These are phyloP conservation scores for Thraustotheca clavata DNA, from an alignment of 352 stramenopile genomes.

Conservation along the genomic window DNA sequence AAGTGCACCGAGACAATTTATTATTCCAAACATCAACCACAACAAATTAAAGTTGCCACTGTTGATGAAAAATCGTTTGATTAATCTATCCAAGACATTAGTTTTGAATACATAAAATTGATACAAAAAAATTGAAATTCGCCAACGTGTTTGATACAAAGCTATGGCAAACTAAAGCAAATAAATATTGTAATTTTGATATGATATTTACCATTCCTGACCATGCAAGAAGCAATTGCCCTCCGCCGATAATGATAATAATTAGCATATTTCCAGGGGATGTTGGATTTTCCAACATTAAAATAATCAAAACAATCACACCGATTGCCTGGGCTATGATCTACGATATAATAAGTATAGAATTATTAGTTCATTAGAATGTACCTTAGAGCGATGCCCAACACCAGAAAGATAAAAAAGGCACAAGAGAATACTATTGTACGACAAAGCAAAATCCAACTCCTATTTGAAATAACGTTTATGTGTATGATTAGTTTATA, in stretches of 20 bases:
- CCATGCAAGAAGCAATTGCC: constrained; percentile 11
- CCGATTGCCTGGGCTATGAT: constrained; percentile 8
- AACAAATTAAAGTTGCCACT: constrained; percentile 14
- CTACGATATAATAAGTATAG: not conserved
- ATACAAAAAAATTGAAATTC: not conserved
- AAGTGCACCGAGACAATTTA: not conserved
- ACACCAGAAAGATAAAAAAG: constrained; percentile 14
- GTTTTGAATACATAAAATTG: not conserved
- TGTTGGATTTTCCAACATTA: constrained; percentile 4
- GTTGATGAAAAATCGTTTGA: constrained; percentile 1
- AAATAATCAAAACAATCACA: not conserved
- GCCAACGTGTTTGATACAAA: not conserved
- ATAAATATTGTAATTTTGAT: not conserved
- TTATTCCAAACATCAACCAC: not conserved
- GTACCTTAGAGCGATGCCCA: not conserved
- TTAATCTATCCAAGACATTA: not conserved
- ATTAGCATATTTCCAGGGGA: not conserved
- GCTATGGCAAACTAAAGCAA: constrained; percentile 11
- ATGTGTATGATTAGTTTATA: not conserved
- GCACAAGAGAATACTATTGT: constrained; percentile 14
- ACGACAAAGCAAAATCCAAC: constrained; percentile 17
- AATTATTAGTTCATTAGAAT: not conserved
- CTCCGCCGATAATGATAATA: constrained; percentile 5
- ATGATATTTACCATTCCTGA: not conserved
- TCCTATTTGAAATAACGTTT: not conserved